Evolutionary conservation across 2,329 filamentous ascomycete genomes (phyloP).

Genomic region (Pyricularia sp.): DNA sequence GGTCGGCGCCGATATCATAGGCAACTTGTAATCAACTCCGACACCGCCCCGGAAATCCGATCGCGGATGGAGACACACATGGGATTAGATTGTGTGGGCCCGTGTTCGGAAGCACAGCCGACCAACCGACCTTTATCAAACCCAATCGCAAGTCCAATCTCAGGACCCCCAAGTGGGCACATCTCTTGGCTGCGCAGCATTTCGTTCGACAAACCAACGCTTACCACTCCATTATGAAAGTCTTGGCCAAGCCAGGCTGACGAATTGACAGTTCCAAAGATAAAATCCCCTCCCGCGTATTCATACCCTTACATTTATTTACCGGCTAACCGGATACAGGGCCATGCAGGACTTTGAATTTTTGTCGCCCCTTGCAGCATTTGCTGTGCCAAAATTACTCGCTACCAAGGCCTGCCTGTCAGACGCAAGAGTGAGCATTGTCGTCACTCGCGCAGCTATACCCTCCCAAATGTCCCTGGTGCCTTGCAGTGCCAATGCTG

Average conservation of each 20-base stretch:
- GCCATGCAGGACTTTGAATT: neutral
- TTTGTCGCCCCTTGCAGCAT: neutral
- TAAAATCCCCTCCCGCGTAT: neutral
- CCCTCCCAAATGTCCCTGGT: neutral
- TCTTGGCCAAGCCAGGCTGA: neutral
- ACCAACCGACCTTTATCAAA: neutral
- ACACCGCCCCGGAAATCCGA: neutral
- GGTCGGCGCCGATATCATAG: neutral
- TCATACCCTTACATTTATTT: neutral
- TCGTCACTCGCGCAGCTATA: neutral
- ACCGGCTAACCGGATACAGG: neutral
- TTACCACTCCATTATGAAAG: neutral
- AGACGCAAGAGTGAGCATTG: neutral
- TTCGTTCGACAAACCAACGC: neutral
- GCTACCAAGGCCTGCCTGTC: neutral
- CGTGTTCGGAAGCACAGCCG: neutral
- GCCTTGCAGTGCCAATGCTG: neutral
- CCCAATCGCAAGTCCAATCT: neutral
- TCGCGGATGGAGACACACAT: neutral
- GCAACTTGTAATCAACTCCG: neutral
- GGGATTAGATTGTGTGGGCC: neutral
- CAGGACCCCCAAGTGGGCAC: too few relatives aligned
- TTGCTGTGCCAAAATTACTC: neutral
- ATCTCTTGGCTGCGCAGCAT: too few relatives aligned
- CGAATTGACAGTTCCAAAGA: neutral